phyloP scores from a whole-genome alignment of 2,329 filamentous ascomycete genomes.

The Pseudopithomyces chartarum region DNA sequence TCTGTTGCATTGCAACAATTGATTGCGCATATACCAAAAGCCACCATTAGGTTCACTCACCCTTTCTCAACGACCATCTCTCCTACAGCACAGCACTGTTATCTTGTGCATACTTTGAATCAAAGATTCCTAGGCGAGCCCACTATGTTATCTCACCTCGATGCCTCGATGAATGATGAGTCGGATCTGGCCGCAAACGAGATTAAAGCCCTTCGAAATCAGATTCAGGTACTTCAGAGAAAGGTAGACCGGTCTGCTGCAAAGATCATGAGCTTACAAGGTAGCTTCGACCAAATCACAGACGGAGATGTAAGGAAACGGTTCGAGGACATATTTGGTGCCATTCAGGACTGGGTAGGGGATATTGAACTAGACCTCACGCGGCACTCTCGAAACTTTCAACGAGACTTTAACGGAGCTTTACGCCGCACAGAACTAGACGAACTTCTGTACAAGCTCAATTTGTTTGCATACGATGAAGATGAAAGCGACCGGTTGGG shows the following conservation, averaged over 20 bases:
- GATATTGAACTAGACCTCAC: background rate
- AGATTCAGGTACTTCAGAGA: background rate
- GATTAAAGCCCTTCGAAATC: background rate
- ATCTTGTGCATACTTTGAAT: no score
- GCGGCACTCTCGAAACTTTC: slow-evolving; percentile 2
- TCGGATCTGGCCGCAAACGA: background rate
- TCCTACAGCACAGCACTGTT: no score
- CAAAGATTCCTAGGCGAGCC: no score
- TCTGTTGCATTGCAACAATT: no score
- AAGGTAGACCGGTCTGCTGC: background rate
- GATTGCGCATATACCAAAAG: no score
- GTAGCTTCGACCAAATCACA: slow-evolving; percentile 2
- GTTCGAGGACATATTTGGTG: background rate
- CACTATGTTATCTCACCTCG: no score
- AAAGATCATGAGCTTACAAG: background rate
- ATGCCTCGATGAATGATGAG: no score
- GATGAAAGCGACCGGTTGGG: no score
- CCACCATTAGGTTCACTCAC: no score
- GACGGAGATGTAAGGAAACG: slow-evolving; percentile 2
- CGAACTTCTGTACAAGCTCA: no score
- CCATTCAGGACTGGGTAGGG: background rate
- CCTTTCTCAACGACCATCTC: no score
- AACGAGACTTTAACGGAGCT: background rate
- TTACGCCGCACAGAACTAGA: background rate
- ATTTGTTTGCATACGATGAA: no score